Conservation (phyloP, 805 yeast species). For the Grigorovia transvaalensis region DNA sequence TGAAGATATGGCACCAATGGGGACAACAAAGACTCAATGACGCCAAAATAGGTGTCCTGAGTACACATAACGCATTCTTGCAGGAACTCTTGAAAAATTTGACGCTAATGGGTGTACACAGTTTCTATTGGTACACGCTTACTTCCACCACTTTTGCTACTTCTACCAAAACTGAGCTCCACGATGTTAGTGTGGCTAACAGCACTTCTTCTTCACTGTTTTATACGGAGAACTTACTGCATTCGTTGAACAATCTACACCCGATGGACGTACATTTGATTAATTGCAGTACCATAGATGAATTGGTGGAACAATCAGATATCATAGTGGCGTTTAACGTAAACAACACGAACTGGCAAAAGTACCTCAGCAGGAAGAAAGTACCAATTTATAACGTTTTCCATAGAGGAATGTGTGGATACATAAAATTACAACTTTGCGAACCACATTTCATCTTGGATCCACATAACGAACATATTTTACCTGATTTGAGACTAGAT, state of each 20-base stretch:
- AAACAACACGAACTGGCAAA: background rate
- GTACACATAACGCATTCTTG: slow-evolving; percentile 46
- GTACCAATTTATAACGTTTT: slow-evolving; percentile 34
- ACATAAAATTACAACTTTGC: slow-evolving; percentile 38
- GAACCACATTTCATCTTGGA: slow-evolving; percentile 60
- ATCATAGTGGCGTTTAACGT: background rate
- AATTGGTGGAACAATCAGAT: background rate
- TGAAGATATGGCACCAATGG: slow-evolving; percentile 71
- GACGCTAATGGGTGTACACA: slow-evolving; percentile 53
- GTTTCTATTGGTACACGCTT: slow-evolving; percentile 40
- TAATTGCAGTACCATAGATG: slow-evolving; percentile 3
- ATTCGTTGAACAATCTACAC: background rate
- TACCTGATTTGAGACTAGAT: slow-evolving; percentile 57
- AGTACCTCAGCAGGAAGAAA: background rate
- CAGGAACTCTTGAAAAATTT: slow-evolving; percentile 70
- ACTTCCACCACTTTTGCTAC: background rate
- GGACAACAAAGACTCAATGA: slow-evolving; percentile 59
- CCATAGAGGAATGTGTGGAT: slow-evolving; percentile 58
- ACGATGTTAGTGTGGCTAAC: background rate
- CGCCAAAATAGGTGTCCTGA: slow-evolving; percentile 47
- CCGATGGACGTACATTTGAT: slow-evolving; percentile 26
- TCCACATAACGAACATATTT: slow-evolving; percentile 47
- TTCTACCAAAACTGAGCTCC: background rate
- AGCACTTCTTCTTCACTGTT: background rate
- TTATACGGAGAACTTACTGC: background rate